Percentiles rank a stretch among this genome's conserved stretches.
These are phyloP conservation scores for Sinapis alba DNA, from an alignment of 441 rosid genomes.

Conservation along the genomic window DNA sequence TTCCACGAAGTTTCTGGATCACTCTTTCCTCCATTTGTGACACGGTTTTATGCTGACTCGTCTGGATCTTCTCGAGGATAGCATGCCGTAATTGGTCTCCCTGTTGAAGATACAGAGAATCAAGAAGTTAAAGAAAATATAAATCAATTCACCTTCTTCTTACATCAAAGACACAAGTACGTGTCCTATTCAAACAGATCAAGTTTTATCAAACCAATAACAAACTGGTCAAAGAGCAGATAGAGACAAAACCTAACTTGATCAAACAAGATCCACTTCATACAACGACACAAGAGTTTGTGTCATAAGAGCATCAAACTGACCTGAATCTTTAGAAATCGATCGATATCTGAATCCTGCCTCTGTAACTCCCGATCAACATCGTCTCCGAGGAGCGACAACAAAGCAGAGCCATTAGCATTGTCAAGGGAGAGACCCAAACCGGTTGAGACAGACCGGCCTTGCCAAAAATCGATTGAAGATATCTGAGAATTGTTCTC, in stretches of 20 bases:
- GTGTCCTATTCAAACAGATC: neutral
- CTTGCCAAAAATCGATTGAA: constrained; percentile 72
- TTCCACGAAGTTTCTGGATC: constrained; percentile 65
- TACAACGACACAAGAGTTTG: neutral
- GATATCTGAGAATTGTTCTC: constrained; percentile 79
- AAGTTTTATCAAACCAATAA: neutral
- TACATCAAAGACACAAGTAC: neutral
- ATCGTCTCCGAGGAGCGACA: constrained; percentile 66
- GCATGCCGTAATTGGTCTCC: constrained; percentile 64
- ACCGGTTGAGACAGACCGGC: constrained; percentile 81
- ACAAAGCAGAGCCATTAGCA: constrained; percentile 62
- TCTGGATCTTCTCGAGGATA: constrained; percentile 68
- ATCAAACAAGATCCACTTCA: neutral
- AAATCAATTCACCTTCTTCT: neutral
- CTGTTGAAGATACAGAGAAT: constrained; percentile 37
- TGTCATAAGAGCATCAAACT: neutral
- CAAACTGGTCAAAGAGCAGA: neutral
- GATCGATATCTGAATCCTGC: constrained; percentile 75
- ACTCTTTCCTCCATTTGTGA: constrained; percentile 66
- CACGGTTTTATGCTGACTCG: constrained; percentile 60
- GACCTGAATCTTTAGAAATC: constrained; percentile 81
- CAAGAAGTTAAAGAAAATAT: neutral
- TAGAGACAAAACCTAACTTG: neutral
- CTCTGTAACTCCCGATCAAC: constrained; percentile 67
- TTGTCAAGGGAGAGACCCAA: constrained; percentile 84